Evolutionary conservation across 176 grass and related monocot genomes (phyloP), one percentile per base, ranked within the genome.

Genomic region (Pontederia crassipes): DNA sequence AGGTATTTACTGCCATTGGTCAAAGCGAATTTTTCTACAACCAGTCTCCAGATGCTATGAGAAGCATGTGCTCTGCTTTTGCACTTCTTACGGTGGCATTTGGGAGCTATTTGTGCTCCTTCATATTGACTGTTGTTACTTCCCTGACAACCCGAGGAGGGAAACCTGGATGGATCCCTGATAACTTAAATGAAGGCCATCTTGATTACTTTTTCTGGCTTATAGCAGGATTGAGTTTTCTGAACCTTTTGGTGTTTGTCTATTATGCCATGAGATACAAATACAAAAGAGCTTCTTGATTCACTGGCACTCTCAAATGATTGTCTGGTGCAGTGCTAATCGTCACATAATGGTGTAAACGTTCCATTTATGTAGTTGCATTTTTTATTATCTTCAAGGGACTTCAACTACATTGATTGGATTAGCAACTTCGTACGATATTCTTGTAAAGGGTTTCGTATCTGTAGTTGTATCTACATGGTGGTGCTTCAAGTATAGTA

Each of bases 161-260:
- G 32, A 40, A 40, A 40, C 32, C 32, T 40, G 32, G 32, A 4
- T 40, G 32, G 32, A 40, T 40, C 32, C 32, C 32, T 40, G 32
- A 40, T 40, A 40, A 40, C 32, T 40, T 40, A 40, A 40, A 95
- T 8, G 80, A 95, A 78, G 90, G 90, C 40, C 86, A 86, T 64
- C 83, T 95, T 4, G 90, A 90, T 59, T 74, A 76, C n/a, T 95
- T 87, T 75, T 95, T 95, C 77, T 95, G 78, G 80, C 80, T 95
- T 59, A 75, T 95, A 70, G 72, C 80, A 50, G 90, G 55, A 26
- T 77, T 90, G 61, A 89, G 83, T 57, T 65, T 82, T 54, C 48
- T 75, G 2, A 90, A 95, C 82, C 72, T 97, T 10, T n/a, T 91
- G 69, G 80, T 80, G 65, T 95, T 72, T 28, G 48, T 77, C 73